A percentile compares a stretch with the other conserved stretches of the same genome.
Conservation (phyloP, 257 asterid species). For the Nicotiana otophora region DNA sequence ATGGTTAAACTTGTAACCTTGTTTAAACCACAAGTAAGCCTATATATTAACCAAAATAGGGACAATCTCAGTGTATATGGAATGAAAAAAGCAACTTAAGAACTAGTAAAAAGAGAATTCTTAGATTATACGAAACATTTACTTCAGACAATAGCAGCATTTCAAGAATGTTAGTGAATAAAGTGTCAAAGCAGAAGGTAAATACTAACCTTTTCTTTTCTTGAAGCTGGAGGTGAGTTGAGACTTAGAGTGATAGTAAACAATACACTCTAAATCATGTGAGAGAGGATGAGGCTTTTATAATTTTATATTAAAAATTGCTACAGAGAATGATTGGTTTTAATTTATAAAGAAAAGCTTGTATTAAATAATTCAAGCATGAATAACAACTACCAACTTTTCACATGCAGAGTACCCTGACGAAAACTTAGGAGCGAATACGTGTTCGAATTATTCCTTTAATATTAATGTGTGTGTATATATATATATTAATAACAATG, state of each 20-base stretch:
- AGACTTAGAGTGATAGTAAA: not conserved
- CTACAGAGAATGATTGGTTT: not conserved
- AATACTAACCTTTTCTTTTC: slow-evolving; percentile 6
- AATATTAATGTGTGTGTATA: too few species aligned
- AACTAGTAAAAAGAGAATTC: not conserved
- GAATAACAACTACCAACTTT: slow-evolving; percentile 4
- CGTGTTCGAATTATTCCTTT: not conserved
- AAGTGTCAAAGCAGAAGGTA: slow-evolving; percentile 12
- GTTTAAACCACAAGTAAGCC: not conserved
- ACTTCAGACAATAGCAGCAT: not conserved
- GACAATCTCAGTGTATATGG: not conserved
- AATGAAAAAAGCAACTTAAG: not conserved
- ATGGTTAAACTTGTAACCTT: not conserved
- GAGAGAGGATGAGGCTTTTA: slow-evolving; percentile 13
- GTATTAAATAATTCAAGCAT: not conserved
- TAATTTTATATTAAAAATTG: not conserved
- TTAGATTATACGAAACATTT: not conserved
- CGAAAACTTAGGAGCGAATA: not conserved
- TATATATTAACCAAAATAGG: not conserved
- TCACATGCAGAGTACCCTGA: slow-evolving; percentile 7
- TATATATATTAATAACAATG: too few species aligned
- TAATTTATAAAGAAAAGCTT: not conserved
- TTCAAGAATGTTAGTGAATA: not conserved
- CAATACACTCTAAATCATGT: not conserved
- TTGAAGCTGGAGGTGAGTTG: slow-evolving; percentile 1